phyloP scores from a whole-genome alignment of 192 early-diverging fungal species.

The Paraglomus brasilianum region DNA sequence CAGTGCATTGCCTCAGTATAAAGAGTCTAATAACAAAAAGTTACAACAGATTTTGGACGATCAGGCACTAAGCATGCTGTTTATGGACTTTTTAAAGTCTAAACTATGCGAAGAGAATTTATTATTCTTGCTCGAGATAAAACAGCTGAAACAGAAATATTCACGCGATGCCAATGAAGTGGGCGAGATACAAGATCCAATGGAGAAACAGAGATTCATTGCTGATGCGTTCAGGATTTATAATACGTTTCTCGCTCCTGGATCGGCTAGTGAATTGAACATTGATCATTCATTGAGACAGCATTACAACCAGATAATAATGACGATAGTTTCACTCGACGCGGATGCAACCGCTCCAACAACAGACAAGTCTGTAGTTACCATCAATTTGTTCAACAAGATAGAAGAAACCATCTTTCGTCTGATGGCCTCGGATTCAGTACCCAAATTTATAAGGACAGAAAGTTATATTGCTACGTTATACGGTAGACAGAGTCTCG shows the following conservation, averaged over 20 bases:
- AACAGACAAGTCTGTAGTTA: slow-evolving; percentile 26
- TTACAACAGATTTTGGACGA: slow-evolving; percentile 63
- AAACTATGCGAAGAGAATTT: slow-evolving; percentile 76
- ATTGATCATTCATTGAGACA: slow-evolving; percentile 52
- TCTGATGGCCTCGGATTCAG: slow-evolving; percentile 72
- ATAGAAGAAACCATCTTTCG: slow-evolving; percentile 70
- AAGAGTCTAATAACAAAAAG: slow-evolving; percentile 54
- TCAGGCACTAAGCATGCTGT: slow-evolving; percentile 49
- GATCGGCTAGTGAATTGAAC: slow-evolving; percentile 51
- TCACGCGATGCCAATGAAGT: not conserved
- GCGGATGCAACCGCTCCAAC: slow-evolving; percentile 28
- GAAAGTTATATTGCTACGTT: slow-evolving; percentile 40
- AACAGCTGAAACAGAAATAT: slow-evolving; percentile 50
- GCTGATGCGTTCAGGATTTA: slow-evolving; percentile 54
- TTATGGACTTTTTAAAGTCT: slow-evolving; percentile 61
- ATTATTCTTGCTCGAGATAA: slow-evolving; percentile 64
- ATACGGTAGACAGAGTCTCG: not conserved
- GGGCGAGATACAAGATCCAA: not conserved
- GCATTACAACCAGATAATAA: slow-evolving; percentile 48
- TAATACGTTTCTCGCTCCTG: slow-evolving; percentile 48
- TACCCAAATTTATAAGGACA: slow-evolving; percentile 72
- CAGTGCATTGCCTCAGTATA: not conserved
- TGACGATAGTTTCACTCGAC: slow-evolving; percentile 44
- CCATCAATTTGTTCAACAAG: slow-evolving; percentile 51
- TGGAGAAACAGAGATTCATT: slow-evolving; percentile 45